Base-by-base conservation (phyloP, 2,329 filamentous ascomycete species). In the Aspergillus candidus region DNA sequence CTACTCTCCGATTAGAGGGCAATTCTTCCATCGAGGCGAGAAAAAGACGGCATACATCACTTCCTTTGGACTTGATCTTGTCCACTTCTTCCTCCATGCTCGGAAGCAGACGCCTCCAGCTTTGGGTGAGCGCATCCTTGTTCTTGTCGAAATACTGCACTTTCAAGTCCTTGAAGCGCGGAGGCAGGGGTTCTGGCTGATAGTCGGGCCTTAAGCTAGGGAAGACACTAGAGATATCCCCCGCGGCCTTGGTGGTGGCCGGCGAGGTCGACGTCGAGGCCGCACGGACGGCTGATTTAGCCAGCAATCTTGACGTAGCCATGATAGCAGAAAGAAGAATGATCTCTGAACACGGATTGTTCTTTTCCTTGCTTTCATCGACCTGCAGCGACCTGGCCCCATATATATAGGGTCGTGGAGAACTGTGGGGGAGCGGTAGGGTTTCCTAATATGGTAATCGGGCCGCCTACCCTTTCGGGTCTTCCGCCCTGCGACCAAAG, bases 161-260 rank as follows among this genome's bases (percentile, higher is more conserved):
- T 43, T 73, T 73, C 22, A 73, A 49, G 11, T 69, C 61, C 31
- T 57, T 56, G 38, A 72, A 74, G 5, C 71, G 63, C 29, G 61
- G 43, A 2, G 70, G 68, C 12, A 74, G 56, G 11, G 70, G 66
- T 39, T 68, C 59, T 1, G 67, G 60, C 38, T 67, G 59, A 43
- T 68, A 68, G 44, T 69, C 70, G 1, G 69, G 68, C 46, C 59
- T 56, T 41, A 74, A 58, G 47, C 68, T 71, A 2, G 69, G 69
- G 44, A 74, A 74, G n/a, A 73, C 69, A 10, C 68, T 71, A 4
- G 69, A 72, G 42, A 74, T 73, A 51, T 74, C 71, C 27, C 70
- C 69, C 2, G 63, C 65, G 11, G 67, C 65, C 51, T 72, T 72
- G 31, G 68, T 71, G 29, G 61, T 57, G 31, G 62, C 60, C 10